These are phyloP conservation scores for Cercophora newfieldiana DNA, from an alignment of 495 filamentous ascomycete species.

Conservation along the genomic window DNA sequence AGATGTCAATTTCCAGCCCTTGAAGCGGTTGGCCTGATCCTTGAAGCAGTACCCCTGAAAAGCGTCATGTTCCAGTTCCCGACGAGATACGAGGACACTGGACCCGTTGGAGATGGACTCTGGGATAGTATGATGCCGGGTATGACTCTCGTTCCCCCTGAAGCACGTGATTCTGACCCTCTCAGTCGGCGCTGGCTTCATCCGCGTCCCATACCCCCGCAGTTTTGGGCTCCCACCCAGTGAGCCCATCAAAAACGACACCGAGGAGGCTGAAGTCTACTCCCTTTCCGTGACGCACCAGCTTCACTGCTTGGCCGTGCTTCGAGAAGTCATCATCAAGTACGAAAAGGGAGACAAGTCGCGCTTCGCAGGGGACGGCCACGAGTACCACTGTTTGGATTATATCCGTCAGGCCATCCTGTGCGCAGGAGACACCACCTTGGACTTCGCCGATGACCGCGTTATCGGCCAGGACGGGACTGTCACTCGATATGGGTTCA, in stretches of 20 bases:
- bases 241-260: slow-evolving; percentile 22
- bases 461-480: slow-evolving; percentile 21
- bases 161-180: neutral
- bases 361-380: slow-evolving; percentile 32
- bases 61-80: slow-evolving; percentile 28
- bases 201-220: slow-evolving; percentile 31
- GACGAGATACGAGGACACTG: slow-evolving; percentile 27
- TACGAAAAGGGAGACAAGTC: slow-evolving; percentile 31
- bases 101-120: slow-evolving; percentile 24
- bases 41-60: slow-evolving; percentile 28
- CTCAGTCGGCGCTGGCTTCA: slow-evolving; percentile 32
- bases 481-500: slow-evolving; percentile 27
- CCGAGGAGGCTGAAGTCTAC: slow-evolving; percentile 28
- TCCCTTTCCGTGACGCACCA: slow-evolving; percentile 33
- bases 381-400: slow-evolving; percentile 38
- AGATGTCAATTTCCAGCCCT: neutral
- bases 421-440: slow-evolving; percentile 35
- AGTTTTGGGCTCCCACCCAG: slow-evolving; percentile 29
- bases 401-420: slow-evolving; percentile 32
- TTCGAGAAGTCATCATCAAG: slow-evolving; percentile 33
- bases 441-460: slow-evolving; percentile 30
- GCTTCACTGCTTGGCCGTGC: slow-evolving; percentile 33
- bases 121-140: slow-evolving; percentile 35
- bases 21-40: neutral
- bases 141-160: slow-evolving; percentile 6